A percentile compares a stretch with the other conserved stretches of the same genome.
Evolutionary conservation across 805 yeast species (phyloP).

Genomic region (Candida sakaeoensis): DNA sequence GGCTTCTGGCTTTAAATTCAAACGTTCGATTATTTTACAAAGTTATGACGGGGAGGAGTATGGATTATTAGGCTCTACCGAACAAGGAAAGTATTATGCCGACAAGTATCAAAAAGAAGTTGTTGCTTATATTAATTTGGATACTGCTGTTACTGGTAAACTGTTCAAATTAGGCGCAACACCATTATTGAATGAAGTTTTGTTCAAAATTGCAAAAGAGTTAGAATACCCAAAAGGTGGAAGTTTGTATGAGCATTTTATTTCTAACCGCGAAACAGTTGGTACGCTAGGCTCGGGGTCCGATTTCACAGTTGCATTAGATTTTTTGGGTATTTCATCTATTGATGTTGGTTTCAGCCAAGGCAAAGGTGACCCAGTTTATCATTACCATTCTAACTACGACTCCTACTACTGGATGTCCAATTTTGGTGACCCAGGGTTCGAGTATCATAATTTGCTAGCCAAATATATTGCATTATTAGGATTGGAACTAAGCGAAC

Average conservation of each 20-base stretch:
- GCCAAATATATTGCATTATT: slow-evolving; percentile 60
- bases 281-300: slow-evolving; percentile 47
- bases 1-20: slow-evolving; percentile 34
- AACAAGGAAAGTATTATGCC: slow-evolving; percentile 49
- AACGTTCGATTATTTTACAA: slow-evolving; percentile 35
- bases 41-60: slow-evolving; percentile 47
- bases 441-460: slow-evolving; percentile 49
- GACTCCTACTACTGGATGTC: slow-evolving; percentile 59
- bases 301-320: slow-evolving; percentile 59
- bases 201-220: slow-evolving; percentile 43
- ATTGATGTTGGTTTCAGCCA: slow-evolving; percentile 42
- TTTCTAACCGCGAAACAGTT: slow-evolving; percentile 30
- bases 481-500: slow-evolving; percentile 51
- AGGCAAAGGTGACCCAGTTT: slow-evolving; percentile 44
- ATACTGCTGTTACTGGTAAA: slow-evolving; percentile 51
- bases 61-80: slow-evolving; percentile 54
- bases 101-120: slow-evolving; percentile 37
- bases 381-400: slow-evolving; percentile 54
- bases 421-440: slow-evolving; percentile 48
- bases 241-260: slow-evolving; percentile 49
- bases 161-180: slow-evolving; percentile 46
- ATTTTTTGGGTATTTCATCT: slow-evolving; percentile 65
- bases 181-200: slow-evolving; percentile 50
- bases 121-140: slow-evolving; percentile 50
- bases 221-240: slow-evolving; percentile 41